Base-by-base conservation (phyloP, 208 protist species). In the Leishmania amazonensis region DNA sequence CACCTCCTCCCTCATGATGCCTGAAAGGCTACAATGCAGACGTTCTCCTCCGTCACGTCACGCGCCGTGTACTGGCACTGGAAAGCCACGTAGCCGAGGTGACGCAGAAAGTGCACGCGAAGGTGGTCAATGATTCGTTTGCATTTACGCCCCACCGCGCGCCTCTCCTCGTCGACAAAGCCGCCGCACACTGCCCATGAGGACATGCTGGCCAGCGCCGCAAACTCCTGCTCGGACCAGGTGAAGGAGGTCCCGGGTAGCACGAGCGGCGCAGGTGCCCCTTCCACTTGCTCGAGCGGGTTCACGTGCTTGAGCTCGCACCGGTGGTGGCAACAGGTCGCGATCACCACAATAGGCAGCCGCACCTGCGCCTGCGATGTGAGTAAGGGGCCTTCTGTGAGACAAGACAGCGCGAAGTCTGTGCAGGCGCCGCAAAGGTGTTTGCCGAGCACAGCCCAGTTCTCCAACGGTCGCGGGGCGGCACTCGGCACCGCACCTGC, bases 341-440 rank as follows among this genome's bases (percentile, higher is more conserved):
- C 93, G n/a, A 96, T 74, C 38, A 94, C 89, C 21, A 94, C 79
- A 15, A 87, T 83, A 21, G 64, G 57, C 54, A 95, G 49, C 67
- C 64, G 80, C 78, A 81, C 84, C 3, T 60, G 80, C 24, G 77
- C 73, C 21, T 72, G 45, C 8, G 78, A 74, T 64, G 57, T 1
- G n/a, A 81, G 67, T 4, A 53, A 11, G 3, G 83, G 67, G 0
- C 35, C 58, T 47, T 89, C 84, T 9, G 88, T 92, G 28, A 94
- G 73, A 53, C 91, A 95, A 24, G 91, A 93, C 38, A 95, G 80
- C 1, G 91, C 89, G 85, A 96, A 96, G 83, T 96, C 93, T 7
- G 93, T 92, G 86, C 93, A 96, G 0, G 90, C 85, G 13, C 93
- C 93, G 77, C 93, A 96, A 19, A 96, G 85, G 76, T 96, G 93